phyloP scores from a whole-genome alignment of 2,329 filamentous ascomycete genomes.

The Didymella keratinophila region DNA sequence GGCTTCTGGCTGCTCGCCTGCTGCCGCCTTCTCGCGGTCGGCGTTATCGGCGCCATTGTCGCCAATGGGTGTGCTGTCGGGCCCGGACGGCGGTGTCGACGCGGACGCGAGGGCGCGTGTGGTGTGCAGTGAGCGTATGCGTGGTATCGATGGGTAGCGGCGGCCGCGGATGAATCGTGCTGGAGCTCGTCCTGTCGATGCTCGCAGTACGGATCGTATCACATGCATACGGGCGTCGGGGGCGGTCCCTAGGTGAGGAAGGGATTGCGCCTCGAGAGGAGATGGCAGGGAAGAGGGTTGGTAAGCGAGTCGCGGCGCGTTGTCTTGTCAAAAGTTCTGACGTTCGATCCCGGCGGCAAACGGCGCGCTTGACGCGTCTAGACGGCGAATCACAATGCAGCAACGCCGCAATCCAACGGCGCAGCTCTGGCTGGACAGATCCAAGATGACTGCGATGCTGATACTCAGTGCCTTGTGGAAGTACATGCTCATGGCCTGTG shows the following conservation, averaged over 20 bases:
- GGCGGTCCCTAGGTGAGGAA: conserved; percentile 16
- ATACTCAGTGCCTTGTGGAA: too few relatives aligned
- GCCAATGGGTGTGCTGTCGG: conserved; percentile 37
- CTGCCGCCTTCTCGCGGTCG: conserved; percentile 29
- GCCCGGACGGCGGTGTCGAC: conserved; percentile 38
- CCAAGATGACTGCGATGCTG: too few relatives aligned
- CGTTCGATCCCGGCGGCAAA: conserved; percentile 17
- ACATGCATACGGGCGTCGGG: conserved; percentile 51
- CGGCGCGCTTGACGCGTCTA: conserved; percentile 9
- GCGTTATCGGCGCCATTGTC: conserved; percentile 35
- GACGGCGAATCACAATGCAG: conserved; percentile 4
- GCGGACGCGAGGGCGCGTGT: conserved; percentile 40
- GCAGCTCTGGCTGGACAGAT: neutral
- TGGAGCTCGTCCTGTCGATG: conserved; percentile 49
- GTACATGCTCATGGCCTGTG: too few relatives aligned
- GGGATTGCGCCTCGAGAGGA: conserved; percentile 29
- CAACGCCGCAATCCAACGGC: conserved; percentile 11
- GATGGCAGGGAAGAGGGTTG: conserved; percentile 21
- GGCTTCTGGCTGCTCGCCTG: conserved; percentile 30
- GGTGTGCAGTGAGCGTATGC: conserved; percentile 46
- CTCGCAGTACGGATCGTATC: conserved; percentile 52
- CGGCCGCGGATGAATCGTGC: conserved; percentile 49
- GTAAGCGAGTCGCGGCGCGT: conserved; percentile 29
- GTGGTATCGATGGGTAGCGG: conserved; percentile 42
- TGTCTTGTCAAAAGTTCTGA: conserved; percentile 33